Percentiles rank a stretch among this genome's conserved stretches.
phyloP scores from a whole-genome alignment of 257 asterid genomes.

The Asclepias syriaca region DNA sequence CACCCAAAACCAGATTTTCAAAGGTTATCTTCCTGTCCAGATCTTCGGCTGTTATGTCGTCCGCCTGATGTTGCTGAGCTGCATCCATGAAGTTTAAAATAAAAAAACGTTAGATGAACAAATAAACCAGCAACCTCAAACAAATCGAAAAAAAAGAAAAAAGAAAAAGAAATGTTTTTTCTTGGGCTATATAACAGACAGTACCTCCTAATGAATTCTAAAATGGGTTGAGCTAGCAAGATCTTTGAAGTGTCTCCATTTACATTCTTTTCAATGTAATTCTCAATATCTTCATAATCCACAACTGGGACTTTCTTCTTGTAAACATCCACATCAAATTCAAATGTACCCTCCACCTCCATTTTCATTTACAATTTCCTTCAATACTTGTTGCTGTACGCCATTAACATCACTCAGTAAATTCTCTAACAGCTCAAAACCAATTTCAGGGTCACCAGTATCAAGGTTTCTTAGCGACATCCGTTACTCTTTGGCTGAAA shows the following conservation, averaged over 20 bases:
- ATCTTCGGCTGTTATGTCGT: neutral
- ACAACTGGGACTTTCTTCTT: conserved; percentile 13
- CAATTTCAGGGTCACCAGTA: neutral
- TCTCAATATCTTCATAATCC: conserved; percentile 9
- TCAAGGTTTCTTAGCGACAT: neutral
- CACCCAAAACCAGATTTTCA: neutral
- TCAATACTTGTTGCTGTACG: neutral
- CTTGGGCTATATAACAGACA: too few relatives aligned
- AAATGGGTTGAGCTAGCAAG: neutral
- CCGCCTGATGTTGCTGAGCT: conserved; percentile 16
- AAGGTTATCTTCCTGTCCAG: neutral
- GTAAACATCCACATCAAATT: neutral
- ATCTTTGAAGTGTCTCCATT: neutral
- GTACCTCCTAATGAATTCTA: neutral
- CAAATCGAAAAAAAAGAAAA: too few relatives aligned
- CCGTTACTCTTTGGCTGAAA: too few relatives aligned
- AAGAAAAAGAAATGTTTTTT: too few relatives aligned
- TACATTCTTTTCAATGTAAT: conserved; percentile 5
- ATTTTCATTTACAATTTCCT: conserved; percentile 4
- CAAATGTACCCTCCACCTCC: neutral
- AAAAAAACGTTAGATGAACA: neutral
- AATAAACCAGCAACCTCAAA: too few relatives aligned
- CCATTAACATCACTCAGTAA: neutral
- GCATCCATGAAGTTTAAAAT: neutral
- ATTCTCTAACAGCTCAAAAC: neutral